These are phyloP conservation scores for Chlorella sp. DNA, from an alignment of 139 green algal genomes.

Conservation along the genomic window DNA sequence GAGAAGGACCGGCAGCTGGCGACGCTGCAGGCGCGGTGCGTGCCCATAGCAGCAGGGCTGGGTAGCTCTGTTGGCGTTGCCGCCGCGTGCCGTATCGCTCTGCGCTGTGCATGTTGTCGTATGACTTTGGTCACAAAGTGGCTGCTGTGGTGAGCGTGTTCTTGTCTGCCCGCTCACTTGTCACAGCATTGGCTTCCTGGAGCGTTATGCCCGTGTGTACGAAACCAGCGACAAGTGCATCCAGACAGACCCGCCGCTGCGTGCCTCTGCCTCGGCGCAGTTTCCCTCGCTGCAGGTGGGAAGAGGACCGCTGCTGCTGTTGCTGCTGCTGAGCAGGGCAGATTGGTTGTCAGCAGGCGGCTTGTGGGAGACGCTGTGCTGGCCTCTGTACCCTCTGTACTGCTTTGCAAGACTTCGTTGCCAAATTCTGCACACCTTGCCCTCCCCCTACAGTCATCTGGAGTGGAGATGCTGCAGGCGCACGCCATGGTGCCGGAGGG, in stretches of 20 bases:
- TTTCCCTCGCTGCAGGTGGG: conserved; percentile 17
- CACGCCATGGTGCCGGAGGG: conserved; percentile 30
- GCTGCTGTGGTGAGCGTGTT: too few species aligned
- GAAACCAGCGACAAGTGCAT: conserved; percentile 25
- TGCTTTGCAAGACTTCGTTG: not conserved
- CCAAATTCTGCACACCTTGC: not conserved
- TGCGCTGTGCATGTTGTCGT: not conserved
- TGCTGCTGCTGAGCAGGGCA: not conserved
- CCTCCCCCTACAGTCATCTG: conserved; percentile 15
- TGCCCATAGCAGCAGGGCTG: too few species aligned
- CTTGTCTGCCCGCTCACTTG: not conserved
- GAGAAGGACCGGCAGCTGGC: conserved; percentile 12
- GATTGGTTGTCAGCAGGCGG: too few species aligned
- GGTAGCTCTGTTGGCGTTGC: too few species aligned
- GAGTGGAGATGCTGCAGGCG: conserved; percentile 35
- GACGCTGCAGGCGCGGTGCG: conserved; percentile 5
- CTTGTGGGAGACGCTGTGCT: too few species aligned
- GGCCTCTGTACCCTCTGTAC: not conserved
- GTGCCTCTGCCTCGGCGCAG: conserved; percentile 8
- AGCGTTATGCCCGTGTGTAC: conserved; percentile 22
- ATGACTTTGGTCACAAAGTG: not conserved
- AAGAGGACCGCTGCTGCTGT: not conserved
- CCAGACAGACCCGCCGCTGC: conserved; percentile 4
- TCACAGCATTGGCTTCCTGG: conserved; percentile 28
- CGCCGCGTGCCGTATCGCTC: too few species aligned